These are phyloP conservation scores for Acer yangbiense DNA, from an alignment of 345 rosid genomes.

Conservation along the genomic window DNA sequence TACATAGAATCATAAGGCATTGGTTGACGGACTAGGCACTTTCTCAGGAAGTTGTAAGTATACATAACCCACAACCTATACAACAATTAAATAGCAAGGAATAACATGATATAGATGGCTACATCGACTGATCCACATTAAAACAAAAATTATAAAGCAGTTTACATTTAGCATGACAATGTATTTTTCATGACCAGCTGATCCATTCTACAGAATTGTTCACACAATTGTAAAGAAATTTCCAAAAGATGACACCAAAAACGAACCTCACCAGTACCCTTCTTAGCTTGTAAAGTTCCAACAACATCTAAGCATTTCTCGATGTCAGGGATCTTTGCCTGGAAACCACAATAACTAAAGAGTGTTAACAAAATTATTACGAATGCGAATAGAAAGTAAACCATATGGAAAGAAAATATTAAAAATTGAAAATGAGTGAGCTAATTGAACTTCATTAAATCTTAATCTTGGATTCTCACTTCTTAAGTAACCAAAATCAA, in stretches of 20 bases:
- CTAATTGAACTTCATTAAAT: neutral
- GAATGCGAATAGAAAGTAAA: neutral
- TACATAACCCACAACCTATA: neutral
- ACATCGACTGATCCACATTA: neutral
- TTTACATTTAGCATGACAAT: neutral
- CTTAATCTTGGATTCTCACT: neutral
- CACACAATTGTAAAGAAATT: neutral
- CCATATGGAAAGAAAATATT: neutral
- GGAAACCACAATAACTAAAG: constrained; percentile 24
- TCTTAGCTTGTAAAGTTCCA: constrained; percentile 80
- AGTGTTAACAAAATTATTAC: constrained; percentile 1
- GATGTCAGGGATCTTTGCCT: constrained; percentile 95
- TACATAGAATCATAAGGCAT: neutral
- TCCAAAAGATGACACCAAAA: constrained; percentile 16
- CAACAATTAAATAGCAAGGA: neutral
- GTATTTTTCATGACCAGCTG: neutral
- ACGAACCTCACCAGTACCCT: constrained; percentile 88
- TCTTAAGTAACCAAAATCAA: neutral
- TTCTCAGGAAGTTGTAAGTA: neutral
- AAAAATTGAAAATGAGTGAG: neutral
- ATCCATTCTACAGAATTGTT: neutral
- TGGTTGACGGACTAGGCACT: neutral
- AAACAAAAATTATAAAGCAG: neutral
- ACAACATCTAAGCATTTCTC: constrained; percentile 89
- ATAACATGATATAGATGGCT: neutral